phyloP scores from a whole-genome alignment of 2,329 filamentous ascomycete genomes.

The Phialophora expanda region DNA sequence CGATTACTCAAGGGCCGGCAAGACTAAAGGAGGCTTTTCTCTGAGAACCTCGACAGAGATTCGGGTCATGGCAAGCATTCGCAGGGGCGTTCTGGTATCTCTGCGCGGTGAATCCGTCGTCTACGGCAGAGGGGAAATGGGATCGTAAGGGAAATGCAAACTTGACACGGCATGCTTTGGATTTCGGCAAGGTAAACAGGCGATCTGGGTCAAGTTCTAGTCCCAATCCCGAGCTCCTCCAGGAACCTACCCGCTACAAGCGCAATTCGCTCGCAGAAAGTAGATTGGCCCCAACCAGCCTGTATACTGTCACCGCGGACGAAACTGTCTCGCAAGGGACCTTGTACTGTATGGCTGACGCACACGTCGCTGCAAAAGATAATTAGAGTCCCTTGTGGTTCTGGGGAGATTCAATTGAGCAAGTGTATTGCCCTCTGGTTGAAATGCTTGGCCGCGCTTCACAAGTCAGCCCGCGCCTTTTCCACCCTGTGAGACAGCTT shows the following conservation, averaged over 20 bases:
- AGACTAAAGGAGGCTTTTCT: conserved; percentile 64
- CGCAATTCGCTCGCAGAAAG: not conserved
- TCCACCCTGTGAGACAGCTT: not conserved
- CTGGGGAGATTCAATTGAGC: not conserved
- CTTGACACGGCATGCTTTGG: not conserved
- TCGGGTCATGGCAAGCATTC: conserved; percentile 1
- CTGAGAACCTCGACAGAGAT: not conserved
- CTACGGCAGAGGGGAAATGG: not conserved
- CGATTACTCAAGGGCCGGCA: conserved; percentile 96
- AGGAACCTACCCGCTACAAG: not conserved
- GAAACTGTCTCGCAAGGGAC: not conserved
- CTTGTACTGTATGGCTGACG: not conserved
- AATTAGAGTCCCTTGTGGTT: not conserved
- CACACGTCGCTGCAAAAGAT: not conserved
- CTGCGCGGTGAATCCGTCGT: not conserved
- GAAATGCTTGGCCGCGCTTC: not conserved
- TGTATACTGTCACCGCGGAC: not conserved
- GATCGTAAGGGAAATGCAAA: not conserved
- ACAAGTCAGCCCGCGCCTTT: not conserved
- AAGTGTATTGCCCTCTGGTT: not conserved
- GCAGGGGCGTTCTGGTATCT: conserved; percentile 5
- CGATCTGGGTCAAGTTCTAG: not conserved
- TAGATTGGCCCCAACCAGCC: not conserved
- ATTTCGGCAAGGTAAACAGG: not conserved
- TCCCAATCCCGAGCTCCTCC: not conserved